A percentile compares a stretch with the other conserved stretches of the same genome.
Conservation (phyloP, 2,329 filamentous ascomycete species). For the Scedosporium apiospermum region DNA sequence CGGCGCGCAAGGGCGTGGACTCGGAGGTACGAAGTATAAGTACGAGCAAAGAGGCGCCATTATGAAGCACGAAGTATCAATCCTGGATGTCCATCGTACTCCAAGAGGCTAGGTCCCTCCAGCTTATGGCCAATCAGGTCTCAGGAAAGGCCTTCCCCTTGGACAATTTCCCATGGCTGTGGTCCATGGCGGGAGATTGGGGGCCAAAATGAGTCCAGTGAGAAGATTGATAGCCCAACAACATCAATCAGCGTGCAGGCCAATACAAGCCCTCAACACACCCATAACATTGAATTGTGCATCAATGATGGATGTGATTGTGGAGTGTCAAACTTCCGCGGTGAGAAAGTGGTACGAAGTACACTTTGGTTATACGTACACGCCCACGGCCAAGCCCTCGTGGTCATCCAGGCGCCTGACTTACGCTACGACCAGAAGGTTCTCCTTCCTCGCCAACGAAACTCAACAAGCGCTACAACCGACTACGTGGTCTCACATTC, state of each 20-base stretch:
- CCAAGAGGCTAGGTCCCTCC: neutral
- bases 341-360: neutral
- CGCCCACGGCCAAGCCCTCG: neutral
- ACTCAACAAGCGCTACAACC: slow-evolving; percentile 1
- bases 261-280: no score
- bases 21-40: neutral
- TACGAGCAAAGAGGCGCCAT: neutral
- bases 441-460: neutral
- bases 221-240: neutral
- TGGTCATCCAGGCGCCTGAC: neutral
- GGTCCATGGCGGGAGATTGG: neutral
- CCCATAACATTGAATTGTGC: no score
- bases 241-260: neutral
- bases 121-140: neutral
- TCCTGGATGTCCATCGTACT: neutral
- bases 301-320: no score
- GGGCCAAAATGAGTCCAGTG: neutral
- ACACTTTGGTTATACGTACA: neutral
- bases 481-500: neutral
- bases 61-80: neutral
- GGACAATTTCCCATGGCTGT: neutral
- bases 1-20: neutral
- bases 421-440: neutral
- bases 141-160: neutral
- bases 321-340: no score